Conservation (phyloP, 805 yeast genomes). For the Tanozyma kutaoensis region DNA sequence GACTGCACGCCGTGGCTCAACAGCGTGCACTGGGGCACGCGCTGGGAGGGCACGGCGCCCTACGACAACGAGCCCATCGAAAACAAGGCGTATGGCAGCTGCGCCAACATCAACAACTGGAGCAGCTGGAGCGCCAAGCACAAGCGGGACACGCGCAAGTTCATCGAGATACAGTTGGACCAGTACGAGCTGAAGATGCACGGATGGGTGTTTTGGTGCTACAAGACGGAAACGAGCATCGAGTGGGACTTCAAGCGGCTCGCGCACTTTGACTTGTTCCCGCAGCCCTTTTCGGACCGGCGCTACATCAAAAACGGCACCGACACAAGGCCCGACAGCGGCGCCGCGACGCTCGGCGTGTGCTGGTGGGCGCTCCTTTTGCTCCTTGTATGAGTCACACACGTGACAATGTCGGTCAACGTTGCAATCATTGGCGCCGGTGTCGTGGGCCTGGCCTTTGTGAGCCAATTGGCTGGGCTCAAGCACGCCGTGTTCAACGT, state of each 20-base stretch:
- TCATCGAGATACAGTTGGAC: constrained; percentile 49
- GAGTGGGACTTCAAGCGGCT: constrained; percentile 56
- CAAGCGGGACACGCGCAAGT: constrained; percentile 33
- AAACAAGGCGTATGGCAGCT: constrained; percentile 22
- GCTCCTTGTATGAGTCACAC: too few relatives aligned
- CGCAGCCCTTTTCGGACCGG: constrained; percentile 34
- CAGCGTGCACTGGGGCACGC: neutral
- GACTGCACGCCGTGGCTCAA: neutral
- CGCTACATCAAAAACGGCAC: too few relatives aligned
- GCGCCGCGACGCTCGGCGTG: too few relatives aligned
- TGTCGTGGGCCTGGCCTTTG: constrained; percentile 87
- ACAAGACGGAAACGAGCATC: constrained; percentile 49
- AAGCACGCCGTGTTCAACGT: constrained; percentile 64
- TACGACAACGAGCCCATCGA: constrained; percentile 3
- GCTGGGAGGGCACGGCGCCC: constrained; percentile 1
- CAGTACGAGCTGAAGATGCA: constrained; percentile 28
- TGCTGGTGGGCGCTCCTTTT: too few relatives aligned
- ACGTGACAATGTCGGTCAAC: constrained; percentile 29
- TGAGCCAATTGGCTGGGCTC: constrained; percentile 61
- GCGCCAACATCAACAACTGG: constrained; percentile 25
- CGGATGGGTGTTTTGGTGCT: constrained; percentile 67
- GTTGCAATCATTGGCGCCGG: constrained; percentile 61
- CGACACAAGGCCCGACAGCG: too few relatives aligned
- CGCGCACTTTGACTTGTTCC: constrained; percentile 39
- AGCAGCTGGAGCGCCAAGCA: constrained; percentile 26